phyloP scores from a whole-genome alignment of 306 rosid genomes.

The Rosa persica region DNA sequence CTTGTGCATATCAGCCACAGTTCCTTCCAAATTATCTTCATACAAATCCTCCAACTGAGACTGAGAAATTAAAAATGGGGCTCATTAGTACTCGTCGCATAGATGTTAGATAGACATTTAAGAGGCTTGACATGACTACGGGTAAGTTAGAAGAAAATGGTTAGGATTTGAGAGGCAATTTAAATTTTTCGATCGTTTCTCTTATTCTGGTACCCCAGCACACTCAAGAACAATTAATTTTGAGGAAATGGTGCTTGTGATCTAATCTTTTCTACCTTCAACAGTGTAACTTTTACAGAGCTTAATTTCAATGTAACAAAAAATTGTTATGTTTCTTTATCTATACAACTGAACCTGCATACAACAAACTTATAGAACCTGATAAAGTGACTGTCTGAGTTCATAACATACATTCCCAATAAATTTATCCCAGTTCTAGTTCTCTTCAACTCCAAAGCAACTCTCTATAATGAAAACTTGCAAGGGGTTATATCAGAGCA shows the following conservation, averaged over 20 bases:
- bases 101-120: too few species aligned
- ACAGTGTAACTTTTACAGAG: background rate
- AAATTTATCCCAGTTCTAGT: too few species aligned
- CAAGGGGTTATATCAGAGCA: too few species aligned
- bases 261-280: conserved; percentile 4
- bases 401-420: background rate
- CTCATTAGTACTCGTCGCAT: background rate
- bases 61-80: background rate
- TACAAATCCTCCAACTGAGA: background rate
- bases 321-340: background rate
- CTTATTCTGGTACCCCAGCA: conserved; percentile 1
- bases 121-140: too few species aligned
- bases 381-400: background rate
- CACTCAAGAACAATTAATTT: background rate
- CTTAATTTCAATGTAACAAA: background rate
- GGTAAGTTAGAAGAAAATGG: background rate
- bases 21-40: background rate
- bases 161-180: background rate
- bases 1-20: background rate
- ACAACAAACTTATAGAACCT: background rate
- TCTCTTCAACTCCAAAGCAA: background rate
- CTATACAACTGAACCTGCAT: background rate
- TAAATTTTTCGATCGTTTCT: background rate
- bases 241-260: conserved; percentile 3
- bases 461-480: too few species aligned